Base-by-base conservation (phyloP, 257 asterid genomes). In the Rhazya stricta region DNA sequence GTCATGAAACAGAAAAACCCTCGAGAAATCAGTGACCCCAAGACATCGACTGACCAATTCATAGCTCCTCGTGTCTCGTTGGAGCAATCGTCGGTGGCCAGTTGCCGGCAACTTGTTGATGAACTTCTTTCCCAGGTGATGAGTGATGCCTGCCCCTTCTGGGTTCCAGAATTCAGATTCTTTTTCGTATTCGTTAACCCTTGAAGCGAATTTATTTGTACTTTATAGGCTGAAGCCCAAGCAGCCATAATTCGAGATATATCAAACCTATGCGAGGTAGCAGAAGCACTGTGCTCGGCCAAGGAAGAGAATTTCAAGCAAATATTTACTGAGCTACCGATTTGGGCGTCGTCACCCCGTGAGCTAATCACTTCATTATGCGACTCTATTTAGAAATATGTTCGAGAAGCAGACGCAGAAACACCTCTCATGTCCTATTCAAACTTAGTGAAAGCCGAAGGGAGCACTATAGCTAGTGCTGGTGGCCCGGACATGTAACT, bases 71-170 rank as follows among this genome's bases (percentile, higher is more conserved):
- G 62, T 46, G 39, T 15, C 19, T 19, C 65, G 50, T 79, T 71
- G 67, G 45, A 86, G 23, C 41, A 21, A n/a, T 37, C 56, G 5
- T 18, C 69, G 36, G 83, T 74, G 66, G 67, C 77, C 16, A 69
- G 82, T 23, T 61, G 84, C 83, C 78, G 83, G 67, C 78, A 75
- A 34, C 53, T 79, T 42, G 69, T 88, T 9, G 88, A 89, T 56
- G 90, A 86, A 69, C 89, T 91, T 76, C 85, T 87, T 66, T 34
- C 81, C 78, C 90, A 91, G 96, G 96, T 89, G 81, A 53, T 53
- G 50, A 9, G 16, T n/a, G 5, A 29, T 34, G 10, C 32, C 50
- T 41, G 6, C 61, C 58, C 42, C 32, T 72, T 48, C 68, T 62
- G 37, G 12, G 19, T 45, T 75, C 9, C 25, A 42, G 69, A n/a